phyloP scores from a whole-genome alignment of 495 filamentous ascomycete genomes.

The Penicillium ucsense region DNA sequence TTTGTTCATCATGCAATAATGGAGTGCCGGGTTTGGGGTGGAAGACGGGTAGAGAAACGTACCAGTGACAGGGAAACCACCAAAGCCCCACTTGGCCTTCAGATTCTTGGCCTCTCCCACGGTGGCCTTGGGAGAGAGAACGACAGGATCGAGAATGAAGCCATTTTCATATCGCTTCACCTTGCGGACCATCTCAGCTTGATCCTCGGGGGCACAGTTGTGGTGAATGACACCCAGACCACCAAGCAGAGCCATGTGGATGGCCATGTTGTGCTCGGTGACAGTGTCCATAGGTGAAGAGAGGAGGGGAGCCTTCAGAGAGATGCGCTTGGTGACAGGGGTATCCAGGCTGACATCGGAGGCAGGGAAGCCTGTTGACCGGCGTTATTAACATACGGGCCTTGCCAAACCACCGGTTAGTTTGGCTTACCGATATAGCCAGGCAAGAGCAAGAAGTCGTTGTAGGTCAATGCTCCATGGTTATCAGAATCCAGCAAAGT shows the following conservation, averaged over 20 bases:
- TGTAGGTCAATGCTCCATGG: constrained; percentile 83
- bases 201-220: constrained; percentile 90
- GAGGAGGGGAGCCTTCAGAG: constrained; percentile 85
- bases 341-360: constrained; percentile 83
- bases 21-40: constrained; percentile 3
- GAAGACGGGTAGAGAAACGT: constrained; percentile 32
- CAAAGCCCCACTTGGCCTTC: constrained; percentile 97
- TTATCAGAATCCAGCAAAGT: constrained; percentile 77
- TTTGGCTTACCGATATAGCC: constrained; percentile 52
- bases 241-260: constrained; percentile 95
- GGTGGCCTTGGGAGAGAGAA: constrained; percentile 77
- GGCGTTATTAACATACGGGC: constrained; percentile 1
- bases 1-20: constrained; percentile 60
- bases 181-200: constrained; percentile 98
- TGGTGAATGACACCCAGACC: constrained; percentile 97
- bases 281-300: constrained; percentile 99
- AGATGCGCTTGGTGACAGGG: constrained; percentile 85
- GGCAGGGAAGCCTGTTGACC: constrained; percentile 67
- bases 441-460: constrained; percentile 60
- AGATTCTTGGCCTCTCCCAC: constrained; percentile 84
- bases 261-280: constrained; percentile 98
- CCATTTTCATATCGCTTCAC: constrained; percentile 99
- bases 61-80: constrained; percentile 98
- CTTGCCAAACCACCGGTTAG: neutral
- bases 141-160: constrained; percentile 94